Evolutionary conservation across 164 flowering plant genomes (phyloP).

Genomic region (Vitis cinerea): DNA sequence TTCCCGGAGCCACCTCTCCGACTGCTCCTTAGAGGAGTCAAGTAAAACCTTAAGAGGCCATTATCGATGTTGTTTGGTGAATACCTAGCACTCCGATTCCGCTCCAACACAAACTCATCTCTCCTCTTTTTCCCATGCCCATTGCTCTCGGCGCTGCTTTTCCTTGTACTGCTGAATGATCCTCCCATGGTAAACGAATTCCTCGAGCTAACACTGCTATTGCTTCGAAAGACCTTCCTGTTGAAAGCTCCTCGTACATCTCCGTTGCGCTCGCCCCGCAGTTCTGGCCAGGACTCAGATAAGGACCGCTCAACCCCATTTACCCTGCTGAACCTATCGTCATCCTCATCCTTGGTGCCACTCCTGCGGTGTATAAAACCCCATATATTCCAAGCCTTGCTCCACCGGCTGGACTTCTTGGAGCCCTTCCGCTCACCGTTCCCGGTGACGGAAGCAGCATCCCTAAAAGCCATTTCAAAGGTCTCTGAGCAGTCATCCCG

Average conservation of each 20-base stretch:
- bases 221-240: conserved; percentile 56
- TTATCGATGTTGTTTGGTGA: conserved; percentile 53
- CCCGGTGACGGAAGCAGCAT: conserved; percentile 33
- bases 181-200: conserved; percentile 38
- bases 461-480: conserved; percentile 53
- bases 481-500: conserved; percentile 75
- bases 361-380: conserved; percentile 64
- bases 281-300: conserved; percentile 88
- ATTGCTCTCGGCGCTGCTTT: conserved; percentile 33
- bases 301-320: conserved; percentile 81
- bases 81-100: conserved; percentile 63
- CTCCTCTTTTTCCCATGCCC: conserved; percentile 33
- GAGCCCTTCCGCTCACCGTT: conserved; percentile 40
- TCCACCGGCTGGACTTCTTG: conserved; percentile 83
- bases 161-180: conserved; percentile 35
- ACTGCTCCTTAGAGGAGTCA: conserved; percentile 69
- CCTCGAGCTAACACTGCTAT: conserved; percentile 82
- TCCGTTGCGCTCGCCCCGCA: conserved; percentile 50
- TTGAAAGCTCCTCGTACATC: conserved; percentile 36
- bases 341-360: conserved; percentile 64
- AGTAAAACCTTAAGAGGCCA: conserved; percentile 59
- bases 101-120: conserved; percentile 56
- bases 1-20: conserved; percentile 63
- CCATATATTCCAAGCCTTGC: conserved; percentile 83
- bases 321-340: conserved; percentile 51